These are phyloP conservation scores for Coemansia sp. DNA, from an alignment of 192 early-diverging fungal genomes.

Conservation along the genomic window DNA sequence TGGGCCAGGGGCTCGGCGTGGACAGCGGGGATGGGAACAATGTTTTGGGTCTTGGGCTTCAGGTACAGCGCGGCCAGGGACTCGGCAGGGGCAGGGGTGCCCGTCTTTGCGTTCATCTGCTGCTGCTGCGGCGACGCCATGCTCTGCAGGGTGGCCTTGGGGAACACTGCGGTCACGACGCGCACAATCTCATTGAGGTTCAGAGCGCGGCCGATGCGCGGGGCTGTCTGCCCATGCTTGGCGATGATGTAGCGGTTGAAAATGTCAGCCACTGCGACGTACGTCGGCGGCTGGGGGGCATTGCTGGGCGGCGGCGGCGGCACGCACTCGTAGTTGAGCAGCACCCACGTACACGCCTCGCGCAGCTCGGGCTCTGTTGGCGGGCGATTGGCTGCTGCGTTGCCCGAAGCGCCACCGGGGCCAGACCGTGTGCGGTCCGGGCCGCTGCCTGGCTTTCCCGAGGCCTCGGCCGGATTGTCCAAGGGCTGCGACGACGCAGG, in stretches of 20 bases:
- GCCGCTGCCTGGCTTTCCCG: background rate
- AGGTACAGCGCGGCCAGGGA: constrained; percentile 28
- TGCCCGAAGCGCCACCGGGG: background rate
- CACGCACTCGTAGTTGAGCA: constrained; percentile 53
- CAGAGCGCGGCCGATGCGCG: constrained; percentile 50
- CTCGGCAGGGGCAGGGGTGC: constrained; percentile 14
- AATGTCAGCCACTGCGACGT: constrained; percentile 34
- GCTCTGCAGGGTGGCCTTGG: constrained; percentile 33
- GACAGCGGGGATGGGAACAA: constrained; percentile 44
- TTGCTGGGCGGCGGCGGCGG: constrained; percentile 6
- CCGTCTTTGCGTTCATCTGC: background rate
- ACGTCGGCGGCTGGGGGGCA: constrained; percentile 14
- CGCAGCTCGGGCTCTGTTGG: constrained; percentile 57
- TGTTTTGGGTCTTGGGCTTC: constrained; percentile 23
- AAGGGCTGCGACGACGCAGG: constrained; percentile 10
- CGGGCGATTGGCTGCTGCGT: constrained; percentile 8
- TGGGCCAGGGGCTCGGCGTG: constrained; percentile 9
- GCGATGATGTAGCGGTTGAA: constrained; percentile 46
- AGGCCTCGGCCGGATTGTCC: background rate
- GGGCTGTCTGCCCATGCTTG: constrained; percentile 49
- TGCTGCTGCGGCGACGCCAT: background rate
- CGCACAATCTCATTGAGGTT: constrained; percentile 45
- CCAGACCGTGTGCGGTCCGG: background rate
- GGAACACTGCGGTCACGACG: constrained; percentile 51
- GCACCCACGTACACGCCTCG: constrained; percentile 57